phyloP scores from a whole-genome alignment of 345 rosid genomes.

The Boechera stricta region DNA sequence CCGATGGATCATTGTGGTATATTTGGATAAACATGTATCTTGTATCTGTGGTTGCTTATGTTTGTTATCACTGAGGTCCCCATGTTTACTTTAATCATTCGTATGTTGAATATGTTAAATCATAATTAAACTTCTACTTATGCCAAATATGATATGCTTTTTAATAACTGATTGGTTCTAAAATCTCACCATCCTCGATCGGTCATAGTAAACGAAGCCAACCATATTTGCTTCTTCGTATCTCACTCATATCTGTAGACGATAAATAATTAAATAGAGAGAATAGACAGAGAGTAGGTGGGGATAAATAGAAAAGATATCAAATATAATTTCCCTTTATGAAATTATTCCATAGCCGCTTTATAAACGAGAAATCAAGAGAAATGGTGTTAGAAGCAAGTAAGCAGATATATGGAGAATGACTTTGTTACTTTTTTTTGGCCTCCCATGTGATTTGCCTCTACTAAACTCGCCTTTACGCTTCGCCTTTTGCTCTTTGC shows the following conservation, averaged over 20 bases:
- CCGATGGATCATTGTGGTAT: no score
- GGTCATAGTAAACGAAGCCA: no score
- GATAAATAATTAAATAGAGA: neutral
- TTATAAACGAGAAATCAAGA: neutral
- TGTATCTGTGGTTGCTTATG: neutral
- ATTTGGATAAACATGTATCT: no score
- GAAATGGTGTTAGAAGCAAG: conserved; percentile 11
- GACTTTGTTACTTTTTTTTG: conserved; percentile 19
- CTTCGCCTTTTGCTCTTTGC: conserved; percentile 36
- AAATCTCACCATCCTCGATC: neutral
- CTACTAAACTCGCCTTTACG: conserved; percentile 44
- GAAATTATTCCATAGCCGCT: conserved; percentile 20
- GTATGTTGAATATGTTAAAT: neutral
- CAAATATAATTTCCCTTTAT: neutral
- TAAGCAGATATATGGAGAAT: neutral
- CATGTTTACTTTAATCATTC: neutral
- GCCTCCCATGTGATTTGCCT: conserved; percentile 40
- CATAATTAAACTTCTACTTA: neutral
- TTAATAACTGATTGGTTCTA: neutral
- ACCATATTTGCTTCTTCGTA: neutral
- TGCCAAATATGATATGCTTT: neutral
- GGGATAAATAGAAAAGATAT: neutral
- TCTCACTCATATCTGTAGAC: neutral
- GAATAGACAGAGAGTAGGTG: neutral
- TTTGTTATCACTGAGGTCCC: neutral